Conservation (phyloP, 2,329 filamentous ascomycete species). For the Cladosporium sp. region DNA sequence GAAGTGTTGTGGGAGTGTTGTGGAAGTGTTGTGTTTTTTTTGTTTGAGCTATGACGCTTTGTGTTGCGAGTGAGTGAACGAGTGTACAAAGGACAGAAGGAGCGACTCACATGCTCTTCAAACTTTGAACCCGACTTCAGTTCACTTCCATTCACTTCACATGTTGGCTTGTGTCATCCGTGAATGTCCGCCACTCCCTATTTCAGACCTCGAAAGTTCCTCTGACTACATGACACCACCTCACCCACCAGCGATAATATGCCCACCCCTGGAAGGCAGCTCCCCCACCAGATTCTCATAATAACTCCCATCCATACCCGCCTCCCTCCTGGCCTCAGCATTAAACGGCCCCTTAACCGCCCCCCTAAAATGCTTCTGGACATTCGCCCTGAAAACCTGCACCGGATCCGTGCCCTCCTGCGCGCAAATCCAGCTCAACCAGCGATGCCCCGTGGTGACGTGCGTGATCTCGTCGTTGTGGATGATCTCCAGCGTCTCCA, state of each 20-base stretch:
- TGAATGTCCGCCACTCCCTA: background rate
- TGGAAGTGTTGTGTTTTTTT: background rate
- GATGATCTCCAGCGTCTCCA: slow-evolving; percentile 15
- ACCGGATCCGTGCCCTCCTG: slow-evolving; percentile 16
- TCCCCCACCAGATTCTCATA: slow-evolving; percentile 13
- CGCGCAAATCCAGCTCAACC: slow-evolving; percentile 17
- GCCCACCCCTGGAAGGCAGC: slow-evolving; percentile 8
- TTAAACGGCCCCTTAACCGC: slow-evolving; percentile 17
- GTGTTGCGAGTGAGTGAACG: background rate
- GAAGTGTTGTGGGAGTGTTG: background rate
- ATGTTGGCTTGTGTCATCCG: background rate
- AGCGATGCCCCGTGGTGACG: slow-evolving; percentile 16
- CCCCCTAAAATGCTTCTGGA: slow-evolving; percentile 13
- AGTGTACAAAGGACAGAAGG: background rate
- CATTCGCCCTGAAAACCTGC: slow-evolving; percentile 13
- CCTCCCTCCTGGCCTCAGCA: slow-evolving; percentile 13
- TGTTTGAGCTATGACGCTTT: background rate
- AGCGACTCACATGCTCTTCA: background rate
- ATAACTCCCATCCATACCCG: slow-evolving; percentile 16
- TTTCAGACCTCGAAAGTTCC: too few relatives aligned
- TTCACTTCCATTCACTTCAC: background rate
- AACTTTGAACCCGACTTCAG: background rate
- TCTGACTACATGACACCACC: background rate
- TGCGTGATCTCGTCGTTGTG: slow-evolving; percentile 17
- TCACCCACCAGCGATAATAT: slow-evolving; percentile 16